Base-by-base conservation (phyloP, 106 monocot species). In the Dioscorea dumetorum region DNA sequence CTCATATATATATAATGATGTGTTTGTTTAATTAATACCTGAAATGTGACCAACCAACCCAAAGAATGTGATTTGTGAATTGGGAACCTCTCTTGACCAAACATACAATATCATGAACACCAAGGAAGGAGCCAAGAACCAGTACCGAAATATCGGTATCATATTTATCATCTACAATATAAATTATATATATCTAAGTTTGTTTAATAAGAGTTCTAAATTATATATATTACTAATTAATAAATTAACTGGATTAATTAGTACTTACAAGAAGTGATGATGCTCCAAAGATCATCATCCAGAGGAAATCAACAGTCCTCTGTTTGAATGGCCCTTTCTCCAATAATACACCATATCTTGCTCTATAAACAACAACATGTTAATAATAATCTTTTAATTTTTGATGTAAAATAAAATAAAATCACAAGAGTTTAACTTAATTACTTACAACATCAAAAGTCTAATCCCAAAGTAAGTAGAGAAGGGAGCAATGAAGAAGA, bases 251-350 rank as follows among this genome's bases (percentile, higher is more conserved):
- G 5, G 15, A 19, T 13, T 54, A 18, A 13, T 5, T 31, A 18
- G 24, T 22, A 51, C 11, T 53, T 68, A 68, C 67, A 52, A 68
- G 32, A 53, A 68, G 67, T 0, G 67, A 68, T 12, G 33, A 33
- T 56, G 67, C 67, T 32, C 67, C 67, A 33, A 68, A 68, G 14
- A 68, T 56, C 67, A 68, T 56, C 67, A 68, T 68, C 53, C 52
- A 68, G 6, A 68, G 28, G 31, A 68, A 68, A 48, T 68, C 67
- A 20, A 54, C 67, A 54, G 67, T 68, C 33, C 54, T 68, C 17
- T 68, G 17, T 48, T 68, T 68, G 54, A 68, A 68, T 12, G 32
- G 50, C 1, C 67, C 67, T 16, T 68, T 50, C 67, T 68, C 67
- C 54, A 68, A 68, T 19, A 68, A 56, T 12, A 56, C 67, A 68